phyloP scores from a whole-genome alignment of 495 filamentous ascomycete species.

The Podospora bellae-mahoneyi region DNA sequence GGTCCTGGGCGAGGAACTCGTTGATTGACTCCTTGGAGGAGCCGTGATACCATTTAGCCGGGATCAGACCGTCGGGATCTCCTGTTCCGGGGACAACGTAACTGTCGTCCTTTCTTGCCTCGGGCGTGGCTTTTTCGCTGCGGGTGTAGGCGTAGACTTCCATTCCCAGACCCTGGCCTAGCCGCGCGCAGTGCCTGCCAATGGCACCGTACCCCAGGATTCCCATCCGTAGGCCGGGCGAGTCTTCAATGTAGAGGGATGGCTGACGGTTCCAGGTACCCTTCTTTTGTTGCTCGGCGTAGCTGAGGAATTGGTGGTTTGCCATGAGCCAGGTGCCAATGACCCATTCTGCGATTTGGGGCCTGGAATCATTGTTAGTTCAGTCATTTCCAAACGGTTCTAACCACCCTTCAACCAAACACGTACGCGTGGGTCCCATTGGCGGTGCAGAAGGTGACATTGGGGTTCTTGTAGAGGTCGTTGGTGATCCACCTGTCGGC shows the following conservation, averaged over 20 bases:
- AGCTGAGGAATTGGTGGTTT: constrained; percentile 31
- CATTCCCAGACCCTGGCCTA: constrained; percentile 72
- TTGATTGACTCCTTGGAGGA: constrained; percentile 56
- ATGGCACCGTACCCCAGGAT: constrained; percentile 44
- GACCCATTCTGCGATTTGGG: constrained; percentile 47
- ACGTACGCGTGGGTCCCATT: constrained; percentile 32
- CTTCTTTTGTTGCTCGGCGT: constrained; percentile 24
- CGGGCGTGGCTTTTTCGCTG: constrained; percentile 51
- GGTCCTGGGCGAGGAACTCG: constrained; percentile 62
- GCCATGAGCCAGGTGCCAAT: constrained; percentile 39
- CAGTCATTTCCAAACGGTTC: neutral
- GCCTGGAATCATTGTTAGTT: constrained; percentile 20
- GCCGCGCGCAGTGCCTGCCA: constrained; percentile 68
- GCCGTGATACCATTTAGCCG: constrained; percentile 70
- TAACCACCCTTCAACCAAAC: neutral
- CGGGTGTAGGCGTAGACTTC: constrained; percentile 79
- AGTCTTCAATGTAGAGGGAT: constrained; percentile 24
- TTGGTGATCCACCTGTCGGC: constrained; percentile 34
- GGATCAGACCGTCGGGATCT: constrained; percentile 69
- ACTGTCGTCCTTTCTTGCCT: constrained; percentile 56
- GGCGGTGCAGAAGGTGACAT: constrained; percentile 32
- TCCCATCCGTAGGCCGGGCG: constrained; percentile 37
- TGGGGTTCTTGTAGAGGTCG: constrained; percentile 28
- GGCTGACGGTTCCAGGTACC: constrained; percentile 7
- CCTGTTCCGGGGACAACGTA: constrained; percentile 75